These are phyloP conservation scores for Funneliformis mosseae DNA, from an alignment of 192 early-diverging fungal species.

Conservation along the genomic window DNA sequence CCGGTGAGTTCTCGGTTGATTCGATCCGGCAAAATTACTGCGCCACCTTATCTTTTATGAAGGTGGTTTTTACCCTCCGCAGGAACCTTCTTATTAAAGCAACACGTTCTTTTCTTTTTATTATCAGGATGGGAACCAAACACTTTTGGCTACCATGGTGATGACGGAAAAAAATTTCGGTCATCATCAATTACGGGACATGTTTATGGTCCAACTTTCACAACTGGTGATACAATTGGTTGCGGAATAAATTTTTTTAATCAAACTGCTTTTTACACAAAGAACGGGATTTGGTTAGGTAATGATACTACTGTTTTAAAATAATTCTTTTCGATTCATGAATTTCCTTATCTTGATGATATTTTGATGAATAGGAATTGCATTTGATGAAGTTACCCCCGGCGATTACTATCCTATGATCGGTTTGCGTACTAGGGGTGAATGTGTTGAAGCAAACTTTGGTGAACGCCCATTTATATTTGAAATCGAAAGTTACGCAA, in stretches of 20 bases:
- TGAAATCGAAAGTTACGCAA: background rate
- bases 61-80: no score
- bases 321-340: background rate
- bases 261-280: conserved; percentile 79
- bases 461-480: background rate
- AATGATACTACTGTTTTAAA: conserved; percentile 28
- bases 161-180: conserved; percentile 79
- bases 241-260: conserved; percentile 80
- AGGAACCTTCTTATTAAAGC: background rate
- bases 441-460: background rate
- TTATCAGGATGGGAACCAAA: conserved; percentile 72
- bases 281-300: conserved; percentile 76
- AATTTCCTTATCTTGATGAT: no score
- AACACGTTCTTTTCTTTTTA: background rate
- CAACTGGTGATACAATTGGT: conserved; percentile 87
- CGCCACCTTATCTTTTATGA: no score
- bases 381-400: background rate
- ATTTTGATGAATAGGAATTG: background rate
- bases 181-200: conserved; percentile 59
- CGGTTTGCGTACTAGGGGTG: background rate
- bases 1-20: conserved; percentile 55
- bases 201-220: conserved; percentile 77
- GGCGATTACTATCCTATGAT: background rate
- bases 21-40: no score
- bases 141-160: conserved; percentile 92